Percentiles rank a stretch among this genome's conserved stretches.
phyloP scores from a whole-genome alignment of 2,329 filamentous ascomycete genomes.

The Penicillium freii region DNA sequence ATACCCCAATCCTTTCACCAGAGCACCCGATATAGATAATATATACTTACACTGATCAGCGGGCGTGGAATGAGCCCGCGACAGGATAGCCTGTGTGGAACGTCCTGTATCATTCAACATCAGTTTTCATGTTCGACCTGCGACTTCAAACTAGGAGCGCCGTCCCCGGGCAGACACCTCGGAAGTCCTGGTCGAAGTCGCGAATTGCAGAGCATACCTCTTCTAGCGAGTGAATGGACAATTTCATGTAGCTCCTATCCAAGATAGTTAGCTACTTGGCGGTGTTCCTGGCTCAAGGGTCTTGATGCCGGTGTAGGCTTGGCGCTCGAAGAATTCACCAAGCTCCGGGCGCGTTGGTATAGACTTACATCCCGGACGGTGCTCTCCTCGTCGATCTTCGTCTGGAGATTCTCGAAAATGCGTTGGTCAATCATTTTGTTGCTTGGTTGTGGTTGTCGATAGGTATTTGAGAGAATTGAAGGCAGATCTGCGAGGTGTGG shows the following conservation, averaged over 20 bases:
- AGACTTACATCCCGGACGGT: conserved; percentile 68
- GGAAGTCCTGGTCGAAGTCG: not conserved
- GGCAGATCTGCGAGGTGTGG: conserved; percentile 5
- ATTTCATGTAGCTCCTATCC: conserved; percentile 72
- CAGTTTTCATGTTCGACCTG: conserved; percentile 2
- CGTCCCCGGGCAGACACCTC: not conserved
- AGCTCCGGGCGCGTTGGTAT: conserved; percentile 6
- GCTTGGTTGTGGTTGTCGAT: conserved; percentile 1
- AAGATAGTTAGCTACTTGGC: conserved; percentile 11
- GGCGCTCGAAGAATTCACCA: conserved; percentile 20
- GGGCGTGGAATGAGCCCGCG: conserved; percentile 84
- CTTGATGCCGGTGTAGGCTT: conserved; percentile 17
- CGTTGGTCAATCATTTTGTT: conserved; percentile 68
- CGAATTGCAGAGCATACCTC: conserved; percentile 47
- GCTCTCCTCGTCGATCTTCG: conserved; percentile 84
- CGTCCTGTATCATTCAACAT: conserved; percentile 52
- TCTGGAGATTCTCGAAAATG: conserved; percentile 84
- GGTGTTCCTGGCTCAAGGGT: conserved; percentile 6
- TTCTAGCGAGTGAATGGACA: conserved; percentile 76
- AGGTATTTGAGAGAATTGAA: conserved; percentile 9
- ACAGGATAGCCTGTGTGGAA: conserved; percentile 77
- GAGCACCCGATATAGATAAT: conserved; percentile 9
- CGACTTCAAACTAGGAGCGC: not conserved
- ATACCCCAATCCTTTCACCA: not conserved
- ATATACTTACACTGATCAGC: conserved; percentile 56